Evolutionary conservation across 116 monocot species (phyloP), one percentile per base, ranked within the genome.

Genomic region (Trichopus zeylanicus): DNA sequence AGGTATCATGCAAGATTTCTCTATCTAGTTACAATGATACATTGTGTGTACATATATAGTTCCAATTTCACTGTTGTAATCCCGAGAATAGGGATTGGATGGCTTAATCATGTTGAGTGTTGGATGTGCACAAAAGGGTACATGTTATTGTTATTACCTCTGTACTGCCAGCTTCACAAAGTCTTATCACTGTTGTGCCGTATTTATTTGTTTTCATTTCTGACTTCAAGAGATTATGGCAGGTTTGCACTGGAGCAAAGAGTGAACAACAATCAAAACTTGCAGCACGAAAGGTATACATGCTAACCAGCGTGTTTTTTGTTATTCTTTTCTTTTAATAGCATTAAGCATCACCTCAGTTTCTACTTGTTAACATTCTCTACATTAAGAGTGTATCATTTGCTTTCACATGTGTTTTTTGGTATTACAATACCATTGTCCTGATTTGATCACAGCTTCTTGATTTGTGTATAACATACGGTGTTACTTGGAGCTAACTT

Each of bases 161-260:
- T 46, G 2, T 8, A 13, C 3, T 46, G 8, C 5, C 15, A 3
- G 46, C 46, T 46, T 15, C 46, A 6, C 21, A 7, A 18, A n/a
- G n/a, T 49, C 0, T 19, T 51, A 21, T 24, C 22, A 2, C 22
- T 19, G 21, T 0, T 51, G 7, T 51, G 6, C 2, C 22, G 1
- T 22, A 1, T 51, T 20, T 22, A 3, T 22, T 48, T 35, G 35
- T 42, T 48, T 0, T n/a, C n/a, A n/a, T n/a, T 48, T 3, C 31
- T 56, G 29, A 56, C 56, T 31, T 31, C 1, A 12, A 11, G 38
- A 5, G 37, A 3, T 51, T 31, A 7, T 10, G 8, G 22, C 56
- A 78, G 78, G 78, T 78, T 35, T 78, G 78, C 64, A 78, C 78
- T 24, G 78, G 78, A 59, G 78, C 78, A 33, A 78, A 78, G 73